phyloP scores from a whole-genome alignment of 495 filamentous ascomycete species.

The Xylaria intraflava region DNA sequence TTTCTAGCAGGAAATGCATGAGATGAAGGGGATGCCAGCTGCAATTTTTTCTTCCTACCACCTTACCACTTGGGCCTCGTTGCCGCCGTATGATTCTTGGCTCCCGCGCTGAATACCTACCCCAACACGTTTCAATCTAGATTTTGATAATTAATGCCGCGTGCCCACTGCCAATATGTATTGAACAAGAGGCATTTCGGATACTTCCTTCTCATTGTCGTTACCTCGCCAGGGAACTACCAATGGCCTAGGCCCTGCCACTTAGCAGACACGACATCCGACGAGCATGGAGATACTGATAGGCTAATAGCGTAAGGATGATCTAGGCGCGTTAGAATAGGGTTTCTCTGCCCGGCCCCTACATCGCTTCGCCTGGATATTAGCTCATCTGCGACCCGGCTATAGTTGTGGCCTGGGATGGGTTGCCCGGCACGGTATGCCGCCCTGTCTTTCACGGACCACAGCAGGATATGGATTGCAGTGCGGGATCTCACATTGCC shows the following conservation, averaged over 20 bases:
- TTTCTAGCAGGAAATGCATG: not conserved
- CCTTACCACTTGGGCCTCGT: not conserved
- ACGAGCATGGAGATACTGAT: not conserved
- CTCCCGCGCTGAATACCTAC: not conserved
- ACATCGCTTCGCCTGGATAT: not conserved
- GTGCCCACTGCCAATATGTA: not conserved
- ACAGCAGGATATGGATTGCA: not conserved
- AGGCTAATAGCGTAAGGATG: not conserved
- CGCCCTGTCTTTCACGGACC: not conserved
- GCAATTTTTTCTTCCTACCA: not conserved
- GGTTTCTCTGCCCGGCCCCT: not conserved
- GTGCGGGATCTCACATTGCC: constrained; percentile 1
- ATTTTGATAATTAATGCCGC: not conserved
- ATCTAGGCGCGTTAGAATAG: not conserved
- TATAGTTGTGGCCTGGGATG: not conserved
- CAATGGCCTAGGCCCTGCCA: no score
- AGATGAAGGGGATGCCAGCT: not conserved
- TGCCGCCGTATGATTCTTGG: constrained; percentile 5
- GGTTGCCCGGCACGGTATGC: not conserved
- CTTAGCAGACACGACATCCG: not conserved
- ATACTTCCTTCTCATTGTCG: not conserved
- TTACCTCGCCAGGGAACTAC: not conserved
- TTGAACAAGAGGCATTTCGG: not conserved
- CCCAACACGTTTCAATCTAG: not conserved
- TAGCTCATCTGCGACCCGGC: not conserved